phyloP scores from a whole-genome alignment of 1,139 yeast species.

The Sugiyamaella paludigena region DNA sequence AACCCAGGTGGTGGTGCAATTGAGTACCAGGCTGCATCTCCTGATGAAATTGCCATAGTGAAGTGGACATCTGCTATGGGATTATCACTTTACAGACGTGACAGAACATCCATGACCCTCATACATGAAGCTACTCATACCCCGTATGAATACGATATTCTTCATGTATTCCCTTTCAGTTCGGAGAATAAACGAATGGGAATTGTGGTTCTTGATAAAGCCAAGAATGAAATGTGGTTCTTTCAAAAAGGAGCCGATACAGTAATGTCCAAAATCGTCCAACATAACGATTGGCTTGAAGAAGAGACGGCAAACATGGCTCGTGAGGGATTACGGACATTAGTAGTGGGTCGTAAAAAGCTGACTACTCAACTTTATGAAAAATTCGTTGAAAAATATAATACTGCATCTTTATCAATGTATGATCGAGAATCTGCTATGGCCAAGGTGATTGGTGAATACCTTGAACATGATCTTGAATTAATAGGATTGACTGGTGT shows the following conservation, averaged over 20 bases:
- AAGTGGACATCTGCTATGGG: conserved; percentile 89
- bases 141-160: conserved; percentile 58
- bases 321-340: conserved; percentile 92
- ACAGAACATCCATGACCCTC: conserved; percentile 69
- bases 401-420: conserved; percentile 76
- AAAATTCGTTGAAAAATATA: conserved; percentile 61
- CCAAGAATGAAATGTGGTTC: conserved; percentile 73
- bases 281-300: conserved; percentile 89
- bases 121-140: conserved; percentile 60
- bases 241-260: conserved; percentile 95
- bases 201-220: conserved; percentile 64
- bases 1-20: conserved; percentile 49
- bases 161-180: conserved; percentile 88
- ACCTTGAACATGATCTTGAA: conserved; percentile 80
- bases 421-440: conserved; percentile 69
- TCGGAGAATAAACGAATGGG: conserved; percentile 98
- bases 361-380: conserved; percentile 54
- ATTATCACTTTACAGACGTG: conserved; percentile 72
- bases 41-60: conserved; percentile 97
- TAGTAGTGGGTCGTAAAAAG: conserved; percentile 84
- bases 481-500: conserved; percentile 94
- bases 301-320: conserved; percentile 99
- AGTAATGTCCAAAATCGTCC: conserved; percentile 85
- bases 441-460: conserved; percentile 64
- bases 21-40: conserved; percentile 95